Base-by-base conservation (phyloP, 441 rosid species). In the Gossypium gossypioides region DNA sequence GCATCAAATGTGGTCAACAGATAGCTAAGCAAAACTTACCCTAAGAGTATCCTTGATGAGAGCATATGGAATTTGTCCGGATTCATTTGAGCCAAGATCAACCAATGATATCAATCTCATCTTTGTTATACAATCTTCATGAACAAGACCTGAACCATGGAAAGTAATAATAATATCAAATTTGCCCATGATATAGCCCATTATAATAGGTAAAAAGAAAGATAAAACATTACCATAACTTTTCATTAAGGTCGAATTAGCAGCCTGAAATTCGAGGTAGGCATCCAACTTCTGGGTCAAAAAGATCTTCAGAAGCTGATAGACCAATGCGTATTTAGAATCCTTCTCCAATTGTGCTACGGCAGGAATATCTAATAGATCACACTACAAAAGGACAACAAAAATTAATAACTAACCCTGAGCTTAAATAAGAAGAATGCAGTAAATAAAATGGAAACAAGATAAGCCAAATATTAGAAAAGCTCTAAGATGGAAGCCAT, bases 81-180 rank as follows among this genome's bases (percentile, higher is more conserved):
- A 86, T 62, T 83, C 93, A 85, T 80, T 65, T 6, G 86, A 88
- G 57, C 91, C 91, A 63, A 93, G 89, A 84, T 93, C 98, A 68
- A 90, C 86, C 79, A 96, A 81, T 77, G 98, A 93, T 84, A 93
- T 84, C 81, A 93, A 77, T 76, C 93, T 85, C 99, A 93, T 96
- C 83, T 93, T 96, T 0, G 94, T 69, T 72, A 91, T 82, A 74
- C 97, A 96, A 69, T 96, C 97, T 77, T 96, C 99, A 76, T 93
- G 93, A 16, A 85, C 88, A 74, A 96, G 98, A 72, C 92, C 99
- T 96, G 80, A 4, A 73, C 22, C 63, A 70, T 22, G 12, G n/a
- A 76, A 65, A 55, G 21, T 50, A 72, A 67, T 19, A 72, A 67
- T 16, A 64, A 34, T 55, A 10, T 18, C 29, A 24, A 63, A 32